Conservation (phyloP, 75 land plant species). For the Gnetum montanum region DNA sequence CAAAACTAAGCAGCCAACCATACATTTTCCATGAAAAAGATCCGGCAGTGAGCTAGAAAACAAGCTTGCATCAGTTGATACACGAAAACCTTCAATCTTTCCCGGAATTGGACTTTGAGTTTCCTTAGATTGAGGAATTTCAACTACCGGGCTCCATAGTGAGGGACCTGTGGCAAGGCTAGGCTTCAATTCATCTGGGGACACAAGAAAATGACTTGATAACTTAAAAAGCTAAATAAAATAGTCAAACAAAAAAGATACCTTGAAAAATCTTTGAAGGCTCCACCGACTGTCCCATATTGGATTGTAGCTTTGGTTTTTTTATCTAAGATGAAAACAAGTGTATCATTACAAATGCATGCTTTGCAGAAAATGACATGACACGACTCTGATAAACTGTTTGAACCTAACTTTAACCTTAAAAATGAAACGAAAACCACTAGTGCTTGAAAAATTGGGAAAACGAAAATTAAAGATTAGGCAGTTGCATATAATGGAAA, state of each 20-base stretch:
- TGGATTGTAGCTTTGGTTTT: no score
- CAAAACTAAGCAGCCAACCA: neutral
- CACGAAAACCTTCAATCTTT: constrained; percentile 1
- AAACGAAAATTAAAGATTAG: no score
- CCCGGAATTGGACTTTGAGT: neutral
- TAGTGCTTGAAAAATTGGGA: no score
- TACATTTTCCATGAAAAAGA: constrained; percentile 11
- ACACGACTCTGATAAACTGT: no score
- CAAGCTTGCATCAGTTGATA: constrained; percentile 4
- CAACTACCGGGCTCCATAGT: neutral
- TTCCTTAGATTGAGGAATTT: constrained; percentile 4
- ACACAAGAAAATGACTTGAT: neutral
- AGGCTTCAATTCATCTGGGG: neutral
- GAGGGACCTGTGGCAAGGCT: constrained; percentile 2
- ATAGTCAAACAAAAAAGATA: neutral
- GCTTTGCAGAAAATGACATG: no score
- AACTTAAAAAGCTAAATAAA: neutral
- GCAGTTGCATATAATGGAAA: no score
- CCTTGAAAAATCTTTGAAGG: constrained; percentile 4
- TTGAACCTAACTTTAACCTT: no score
- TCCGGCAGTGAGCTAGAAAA: constrained; percentile 9
- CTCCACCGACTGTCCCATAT: constrained; percentile 1
- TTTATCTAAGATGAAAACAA: no score
- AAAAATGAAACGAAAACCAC: no score
- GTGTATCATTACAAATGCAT: no score